Percentiles rank a stretch among this genome's conserved stretches.
Evolutionary conservation across 1,284 basidiomycete species (phyloP).

Genomic region (Moniliella sp.): DNA sequence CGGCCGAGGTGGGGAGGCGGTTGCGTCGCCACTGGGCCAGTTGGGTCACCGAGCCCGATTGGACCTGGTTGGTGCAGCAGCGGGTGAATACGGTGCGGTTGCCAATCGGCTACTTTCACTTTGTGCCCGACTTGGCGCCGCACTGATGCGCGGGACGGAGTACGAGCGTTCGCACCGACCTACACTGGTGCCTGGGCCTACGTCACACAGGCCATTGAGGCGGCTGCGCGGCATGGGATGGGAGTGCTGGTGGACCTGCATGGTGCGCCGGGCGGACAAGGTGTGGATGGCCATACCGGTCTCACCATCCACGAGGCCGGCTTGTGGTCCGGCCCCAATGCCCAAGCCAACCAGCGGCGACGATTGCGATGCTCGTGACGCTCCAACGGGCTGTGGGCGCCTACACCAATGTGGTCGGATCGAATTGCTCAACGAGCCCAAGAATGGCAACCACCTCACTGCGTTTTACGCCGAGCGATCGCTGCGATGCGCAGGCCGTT

Average conservation of each 20-base stretch:
- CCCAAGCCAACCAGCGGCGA: constrained; percentile 29
- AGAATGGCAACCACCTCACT: constrained; percentile 40
- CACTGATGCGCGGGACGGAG: constrained; percentile 48
- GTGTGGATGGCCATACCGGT: constrained; percentile 35
- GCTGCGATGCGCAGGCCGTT: too few relatives aligned
- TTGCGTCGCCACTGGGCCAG: constrained; percentile 60
- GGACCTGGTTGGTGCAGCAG: constrained; percentile 45
- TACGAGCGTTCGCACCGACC: constrained; percentile 44
- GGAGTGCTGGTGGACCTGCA: constrained; percentile 50
- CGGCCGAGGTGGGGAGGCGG: constrained; percentile 44
- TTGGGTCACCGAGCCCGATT: constrained; percentile 31
- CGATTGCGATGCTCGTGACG: constrained; percentile 44
- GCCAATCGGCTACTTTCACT: constrained; percentile 49
- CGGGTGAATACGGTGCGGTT: constrained; percentile 66
- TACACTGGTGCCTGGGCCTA: constrained; percentile 35
- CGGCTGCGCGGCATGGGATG: constrained; percentile 45
- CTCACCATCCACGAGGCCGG: constrained; percentile 8
- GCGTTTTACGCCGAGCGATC: constrained; percentile 42
- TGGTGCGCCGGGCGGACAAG: constrained; percentile 47
- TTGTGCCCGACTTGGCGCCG: constrained; percentile 39
- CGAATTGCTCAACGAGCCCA: constrained; percentile 65
- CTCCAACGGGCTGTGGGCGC: constrained; percentile 29
- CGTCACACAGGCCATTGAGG: constrained; percentile 35
- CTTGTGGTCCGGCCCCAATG: constrained; percentile 28
- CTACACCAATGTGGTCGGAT: constrained; percentile 53